Conservation (phyloP, 345 rosid species). For the Arabis hirsuta region DNA sequence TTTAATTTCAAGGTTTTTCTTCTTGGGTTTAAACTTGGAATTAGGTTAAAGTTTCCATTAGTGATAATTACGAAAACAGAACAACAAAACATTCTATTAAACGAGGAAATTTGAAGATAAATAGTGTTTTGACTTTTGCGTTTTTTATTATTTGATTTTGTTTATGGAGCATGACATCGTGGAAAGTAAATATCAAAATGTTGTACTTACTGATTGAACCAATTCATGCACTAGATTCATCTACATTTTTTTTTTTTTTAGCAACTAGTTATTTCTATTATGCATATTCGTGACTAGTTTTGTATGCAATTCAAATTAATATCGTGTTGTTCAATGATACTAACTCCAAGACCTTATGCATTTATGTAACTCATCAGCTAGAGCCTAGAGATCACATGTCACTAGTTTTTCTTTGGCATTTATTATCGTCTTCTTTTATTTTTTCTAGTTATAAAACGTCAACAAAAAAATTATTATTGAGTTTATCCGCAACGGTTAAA, state of each 20-base stretch:
- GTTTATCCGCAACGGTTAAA: background rate
- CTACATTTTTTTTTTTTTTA: background rate
- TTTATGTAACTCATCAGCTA: slow-evolving; percentile 34
- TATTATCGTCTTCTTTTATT: background rate
- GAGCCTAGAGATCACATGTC: slow-evolving; percentile 42
- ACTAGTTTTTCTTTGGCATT: slow-evolving; percentile 27
- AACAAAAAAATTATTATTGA: too few relatives aligned
- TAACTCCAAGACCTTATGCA: slow-evolving; percentile 10
- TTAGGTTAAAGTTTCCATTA: too few relatives aligned
- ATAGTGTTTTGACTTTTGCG: slow-evolving; percentile 18
- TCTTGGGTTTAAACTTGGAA: background rate
- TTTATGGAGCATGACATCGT: slow-evolving; percentile 4
- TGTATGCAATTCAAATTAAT: background rate
- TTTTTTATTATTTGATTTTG: background rate
- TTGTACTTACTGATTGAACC: background rate
- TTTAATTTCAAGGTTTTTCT: slow-evolving; percentile 31
- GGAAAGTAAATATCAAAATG: background rate
- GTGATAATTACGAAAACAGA: background rate
- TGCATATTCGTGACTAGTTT: background rate
- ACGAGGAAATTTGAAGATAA: background rate
- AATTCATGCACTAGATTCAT: background rate
- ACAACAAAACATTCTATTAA: background rate
- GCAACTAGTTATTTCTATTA: background rate
- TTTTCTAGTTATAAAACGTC: background rate
- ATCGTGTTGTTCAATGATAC: slow-evolving; percentile 3